Conservation (phyloP, 164 flowering plant genomes). For the Magnolia officinalis region DNA sequence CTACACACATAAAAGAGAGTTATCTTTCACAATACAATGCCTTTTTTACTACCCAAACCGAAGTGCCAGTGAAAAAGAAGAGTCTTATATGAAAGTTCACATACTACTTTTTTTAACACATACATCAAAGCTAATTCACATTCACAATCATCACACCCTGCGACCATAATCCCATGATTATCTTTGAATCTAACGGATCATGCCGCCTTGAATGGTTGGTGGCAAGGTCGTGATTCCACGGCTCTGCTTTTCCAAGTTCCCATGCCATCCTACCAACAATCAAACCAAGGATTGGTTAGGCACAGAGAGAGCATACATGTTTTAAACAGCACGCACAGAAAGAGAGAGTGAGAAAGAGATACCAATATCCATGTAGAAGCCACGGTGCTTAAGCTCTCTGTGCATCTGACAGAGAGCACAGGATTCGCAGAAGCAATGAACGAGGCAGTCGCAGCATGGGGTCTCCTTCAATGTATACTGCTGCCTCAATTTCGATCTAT, state of each 20-base stretch:
- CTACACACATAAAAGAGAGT: no score
- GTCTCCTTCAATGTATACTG: constrained; percentile 6
- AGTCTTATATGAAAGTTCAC: no score
- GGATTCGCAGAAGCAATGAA: constrained; percentile 15
- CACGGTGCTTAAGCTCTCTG: constrained; percentile 18
- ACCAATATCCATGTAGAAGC: constrained; percentile 19
- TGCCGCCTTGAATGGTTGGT: constrained; percentile 7
- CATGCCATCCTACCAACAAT: constrained; percentile 22
- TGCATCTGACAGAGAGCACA: constrained; percentile 19
- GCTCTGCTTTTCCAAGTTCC: constrained; percentile 18
- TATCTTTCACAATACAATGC: no score
- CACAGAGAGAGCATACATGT: neutral
- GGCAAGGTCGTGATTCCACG: constrained; percentile 8
- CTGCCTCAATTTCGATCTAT: constrained; percentile 18
- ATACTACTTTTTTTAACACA: no score
- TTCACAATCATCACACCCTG: neutral
- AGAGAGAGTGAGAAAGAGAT: constrained; percentile 4
- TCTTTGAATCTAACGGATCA: constrained; percentile 5
- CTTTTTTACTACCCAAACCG: no score
- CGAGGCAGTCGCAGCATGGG: constrained; percentile 15
- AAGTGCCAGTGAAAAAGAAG: no score
- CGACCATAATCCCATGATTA: neutral
- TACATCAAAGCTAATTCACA: no score
- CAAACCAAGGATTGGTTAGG: neutral
- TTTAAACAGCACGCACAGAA: neutral